Base-by-base conservation (phyloP, 2,329 filamentous ascomycete genomes). In the Penicillium sp. region DNA sequence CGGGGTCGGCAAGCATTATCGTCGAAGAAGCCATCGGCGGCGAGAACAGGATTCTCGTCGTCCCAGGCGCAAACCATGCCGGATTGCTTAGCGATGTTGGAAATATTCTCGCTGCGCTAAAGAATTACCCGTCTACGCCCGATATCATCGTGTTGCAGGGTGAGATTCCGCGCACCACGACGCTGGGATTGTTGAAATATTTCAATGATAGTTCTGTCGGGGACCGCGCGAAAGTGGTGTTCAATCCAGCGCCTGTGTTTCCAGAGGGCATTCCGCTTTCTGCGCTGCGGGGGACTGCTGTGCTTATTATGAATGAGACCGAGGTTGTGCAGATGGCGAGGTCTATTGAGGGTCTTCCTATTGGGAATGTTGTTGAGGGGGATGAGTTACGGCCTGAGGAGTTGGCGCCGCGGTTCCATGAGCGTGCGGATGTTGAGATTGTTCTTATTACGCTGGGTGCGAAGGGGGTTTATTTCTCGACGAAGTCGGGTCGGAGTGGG, bases 211-310 rank as follows among this genome's bases (percentile, higher is more conserved):
- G 10, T 25, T 47, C 47, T 2, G 35, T n/a, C 1, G 29, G 4
- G 4, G 47, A 59, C 2, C 51, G 56, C 1, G 51, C 55, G 2
- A 57, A 80, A 33, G 87, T 91, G 1, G 81, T 95, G 17, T 82
- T 95, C 62, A 96, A 96, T 72, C 90, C 91, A 12, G 91, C 91
- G 4, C 90, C 91, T 15, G 91, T 91, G 8, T 88, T 87, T 5
- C 90, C 91, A 2, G 81, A 86, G 52, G 70, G 75, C 12, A 75
- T 95, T 4, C 89, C 89, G 2, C 40, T 64, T 12, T 40, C 35
- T 0, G 52, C 63, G 29, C 17, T 67, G 19, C 42, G 43, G 7
- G 43, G 57, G 5, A 67, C 65, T 1, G 53, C 62, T 3, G 65
- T 67, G 23, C 43, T 65, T 3, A 64, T 67, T 25, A 66, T 67